These are phyloP conservation scores for Penicillium freii DNA, from an alignment of 2,329 filamentous ascomycete genomes.

Conservation along the genomic window DNA sequence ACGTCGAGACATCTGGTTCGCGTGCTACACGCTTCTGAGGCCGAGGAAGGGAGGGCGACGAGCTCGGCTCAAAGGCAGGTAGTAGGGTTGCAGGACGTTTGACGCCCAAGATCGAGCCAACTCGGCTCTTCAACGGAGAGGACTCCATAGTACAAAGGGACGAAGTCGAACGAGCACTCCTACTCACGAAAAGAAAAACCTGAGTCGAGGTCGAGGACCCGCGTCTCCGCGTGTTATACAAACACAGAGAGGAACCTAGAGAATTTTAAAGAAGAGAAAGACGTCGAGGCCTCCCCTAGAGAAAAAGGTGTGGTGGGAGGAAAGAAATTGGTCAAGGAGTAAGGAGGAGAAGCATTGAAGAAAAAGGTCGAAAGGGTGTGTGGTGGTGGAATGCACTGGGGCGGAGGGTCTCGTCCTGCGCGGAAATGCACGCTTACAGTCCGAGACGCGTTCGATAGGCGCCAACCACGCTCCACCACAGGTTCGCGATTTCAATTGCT, in stretches of 20 bases:
- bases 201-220: constrained; percentile 28
- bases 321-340: constrained; percentile 24
- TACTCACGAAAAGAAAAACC: constrained; percentile 14
- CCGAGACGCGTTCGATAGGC: constrained; percentile 43
- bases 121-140: constrained; percentile 38
- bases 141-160: constrained; percentile 38
- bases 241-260: constrained; percentile 16
- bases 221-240: constrained; percentile 22
- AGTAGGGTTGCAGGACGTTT: constrained; percentile 50
- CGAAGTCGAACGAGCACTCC: constrained; percentile 15
- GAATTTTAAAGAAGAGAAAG: constrained; percentile 16
- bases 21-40: constrained; percentile 48
- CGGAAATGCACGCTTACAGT: constrained; percentile 43
- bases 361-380: constrained; percentile 27
- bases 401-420: constrained; percentile 37
- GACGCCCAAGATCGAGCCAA: constrained; percentile 39
- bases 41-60: constrained; percentile 49
- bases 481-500: constrained; percentile 14
- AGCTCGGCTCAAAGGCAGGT: constrained; percentile 52
- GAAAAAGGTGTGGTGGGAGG: constrained; percentile 22
- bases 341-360: constrained; percentile 24
- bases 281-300: constrained; percentile 6
- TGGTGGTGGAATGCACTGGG: constrained; percentile 37
- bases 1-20: constrained; percentile 56
- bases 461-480: constrained; percentile 36